Base-by-base conservation (phyloP, 352 stramenopile genomes). In the Globisporangium radiosum region DNA sequence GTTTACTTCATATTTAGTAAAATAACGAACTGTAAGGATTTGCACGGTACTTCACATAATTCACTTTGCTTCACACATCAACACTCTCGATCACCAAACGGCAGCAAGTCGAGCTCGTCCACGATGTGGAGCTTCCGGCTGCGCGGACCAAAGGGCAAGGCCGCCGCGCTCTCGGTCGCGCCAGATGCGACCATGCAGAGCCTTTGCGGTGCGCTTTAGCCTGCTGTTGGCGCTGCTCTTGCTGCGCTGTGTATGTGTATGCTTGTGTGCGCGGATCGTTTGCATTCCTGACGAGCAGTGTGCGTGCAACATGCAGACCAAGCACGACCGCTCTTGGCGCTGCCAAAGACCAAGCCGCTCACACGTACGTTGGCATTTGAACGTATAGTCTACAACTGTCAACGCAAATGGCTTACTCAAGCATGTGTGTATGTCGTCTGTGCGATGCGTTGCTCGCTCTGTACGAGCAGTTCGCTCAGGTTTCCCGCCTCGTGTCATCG, bases 41-140 rank as follows among this genome's bases (percentile, higher is more conserved):
- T 3, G 25, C 25, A 33, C 25, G 25, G 25, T 33, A 33, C 25
- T 33, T 33, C 25, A 3, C 40, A 44, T 3, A 44, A 13, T 44
- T 44, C 7, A 44, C 47, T 51, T 51, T 17, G 36, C 33, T 17
- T 33, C 25, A 3, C 25, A 33, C 25, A 33, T 33, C 25, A 33
- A 33, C 25, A 33, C 25, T 3, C 25, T 33, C 25, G 2, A 33
- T 33, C 25, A 33, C 25, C 25, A 33, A 33, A 33, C 25, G 25
- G 25, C 25, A 33, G 25, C 25, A 33, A 3, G 25, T 33, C 25
- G 7, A 15, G 14, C 6, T 25, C 51, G 44, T 5, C 14, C n/a
- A 52, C 10, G 44, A 85, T 76, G 70, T 92, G 83, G 83, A 87
- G 53, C 62, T 67, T 92, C 39, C 83, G 80, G 47, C 53, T 92